Evolutionary conservation across 2,329 filamentous ascomycete genomes (phyloP).

Genomic region (Lojkania enalia): DNA sequence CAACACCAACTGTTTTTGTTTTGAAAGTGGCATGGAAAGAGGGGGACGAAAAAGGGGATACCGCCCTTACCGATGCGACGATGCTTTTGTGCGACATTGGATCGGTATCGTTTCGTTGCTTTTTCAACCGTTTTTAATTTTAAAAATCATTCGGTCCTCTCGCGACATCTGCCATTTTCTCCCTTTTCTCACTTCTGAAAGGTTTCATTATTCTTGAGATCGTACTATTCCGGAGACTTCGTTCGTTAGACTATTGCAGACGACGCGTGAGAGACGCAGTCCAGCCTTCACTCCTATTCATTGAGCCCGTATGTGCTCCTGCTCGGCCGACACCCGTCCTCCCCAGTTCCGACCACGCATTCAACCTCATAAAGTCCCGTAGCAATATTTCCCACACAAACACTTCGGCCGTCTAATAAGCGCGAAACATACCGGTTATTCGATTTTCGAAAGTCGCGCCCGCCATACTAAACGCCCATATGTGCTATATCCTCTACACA

Average conservation of each 20-base stretch:
- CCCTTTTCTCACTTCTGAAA: not conserved
- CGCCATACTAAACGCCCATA: slow-evolving; percentile 7
- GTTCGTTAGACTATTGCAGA: not conserved
- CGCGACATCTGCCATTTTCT: not conserved
- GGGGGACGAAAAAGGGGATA: too few species aligned
- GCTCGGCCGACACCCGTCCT: not conserved
- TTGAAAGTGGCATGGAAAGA: too few species aligned
- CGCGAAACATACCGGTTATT: too few species aligned
- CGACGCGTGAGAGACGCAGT: not conserved
- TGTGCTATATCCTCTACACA: slow-evolving; percentile 40
- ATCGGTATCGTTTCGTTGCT: not conserved
- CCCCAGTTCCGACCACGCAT: not conserved
- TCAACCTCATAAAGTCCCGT: not conserved
- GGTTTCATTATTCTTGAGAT: not conserved
- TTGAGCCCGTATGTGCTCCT: not conserved
- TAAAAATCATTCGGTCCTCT: not conserved
- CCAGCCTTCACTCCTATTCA: not conserved
- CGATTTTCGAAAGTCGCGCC: too few species aligned
- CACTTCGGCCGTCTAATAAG: too few species aligned
- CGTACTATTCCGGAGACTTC: not conserved
- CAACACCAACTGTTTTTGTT: too few species aligned
- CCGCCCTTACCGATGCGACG: not conserved
- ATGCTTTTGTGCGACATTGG: not conserved
- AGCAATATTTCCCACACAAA: not conserved
- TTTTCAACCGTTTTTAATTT: not conserved